phyloP scores from a whole-genome alignment of 2,329 filamentous ascomycete genomes.

The Penicillium sp. region DNA sequence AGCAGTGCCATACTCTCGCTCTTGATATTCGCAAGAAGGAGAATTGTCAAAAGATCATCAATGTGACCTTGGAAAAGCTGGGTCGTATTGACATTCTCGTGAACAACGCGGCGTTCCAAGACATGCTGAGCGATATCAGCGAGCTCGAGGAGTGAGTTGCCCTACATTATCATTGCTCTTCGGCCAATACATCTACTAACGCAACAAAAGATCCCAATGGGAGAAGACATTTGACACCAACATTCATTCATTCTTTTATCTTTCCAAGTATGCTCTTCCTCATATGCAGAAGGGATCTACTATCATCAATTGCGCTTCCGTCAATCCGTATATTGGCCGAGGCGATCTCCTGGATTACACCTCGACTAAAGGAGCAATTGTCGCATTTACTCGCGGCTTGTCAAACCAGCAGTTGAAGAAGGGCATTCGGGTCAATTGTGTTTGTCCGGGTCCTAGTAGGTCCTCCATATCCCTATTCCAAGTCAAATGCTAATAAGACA shows the following conservation, averaged over 20 bases:
- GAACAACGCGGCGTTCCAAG: constrained; percentile 73
- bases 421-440: constrained; percentile 73
- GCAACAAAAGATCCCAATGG: constrained; percentile 66
- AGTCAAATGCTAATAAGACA: constrained; percentile 10
- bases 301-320: constrained; percentile 83
- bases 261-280: constrained; percentile 72
- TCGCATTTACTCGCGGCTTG: constrained; percentile 75
- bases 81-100: constrained; percentile 67
- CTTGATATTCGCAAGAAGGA: constrained; percentile 64
- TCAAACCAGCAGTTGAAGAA: constrained; percentile 71
- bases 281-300: constrained; percentile 72
- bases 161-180: not conserved
- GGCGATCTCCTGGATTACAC: constrained; percentile 81
- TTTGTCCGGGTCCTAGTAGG: constrained; percentile 69
- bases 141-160: constrained; percentile 65
- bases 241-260: constrained; percentile 78
- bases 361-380: constrained; percentile 69
- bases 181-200: not conserved
- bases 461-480: not conserved
- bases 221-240: constrained; percentile 76
- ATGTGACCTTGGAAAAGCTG: constrained; percentile 65
- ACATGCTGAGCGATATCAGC: constrained; percentile 69
- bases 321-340: constrained; percentile 79
- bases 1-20: constrained; percentile 63
- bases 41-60: constrained; percentile 69